Evolutionary conservation across 2,329 filamentous ascomycete genomes (phyloP), one percentile per base, ranked within the genome.

Genomic region (Sarocladiaceae sp.): DNA sequence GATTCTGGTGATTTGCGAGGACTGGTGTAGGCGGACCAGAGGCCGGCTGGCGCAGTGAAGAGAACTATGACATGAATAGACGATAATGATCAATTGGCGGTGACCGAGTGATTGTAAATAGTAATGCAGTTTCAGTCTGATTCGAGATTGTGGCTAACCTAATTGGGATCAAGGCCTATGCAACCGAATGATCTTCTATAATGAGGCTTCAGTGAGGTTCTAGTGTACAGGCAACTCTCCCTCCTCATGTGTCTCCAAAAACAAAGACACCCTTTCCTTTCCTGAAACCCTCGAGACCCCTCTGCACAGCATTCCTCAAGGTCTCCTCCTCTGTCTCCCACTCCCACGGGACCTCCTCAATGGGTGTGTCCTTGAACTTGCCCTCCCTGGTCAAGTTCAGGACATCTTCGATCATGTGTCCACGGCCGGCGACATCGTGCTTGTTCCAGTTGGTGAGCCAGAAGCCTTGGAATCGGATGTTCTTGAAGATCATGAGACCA

Each of bases 371-470:
- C 62, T 79, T 84, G 65, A 99, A 96, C 67, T 87, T 82, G 5
- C 90, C 90, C 50, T 81, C 72, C 15, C 88, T 76, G 23, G 86
- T 88, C 65, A 96, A 69, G 36, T 84, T 79, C 55, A 99, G 71
- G 31, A 99, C 86, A 70, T 96, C 89, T 22, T 87, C 80, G n/a
- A 97, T 84, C 40, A 90, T 96, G 63, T 78, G 80, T 65, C 82
- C 80, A 74, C 95, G 95, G 54, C 86, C 84, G 5, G 78, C 76
- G 0, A 84, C 80, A 60, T 97, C 79, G 56, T 78, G 73, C 64
- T 92, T 86, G 46, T 88, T 90, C 93, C 94, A 97, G 55, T 79
- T 83, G 64, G 88, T 94, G 22, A 97, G 84, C 94, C 94, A 99
- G 70, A 97, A 99, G 4, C 94, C 95, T 56, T 89, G 80, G 64